phyloP scores from a whole-genome alignment of 2,329 filamentous ascomycete genomes.

The Celoporthe dispersa region DNA sequence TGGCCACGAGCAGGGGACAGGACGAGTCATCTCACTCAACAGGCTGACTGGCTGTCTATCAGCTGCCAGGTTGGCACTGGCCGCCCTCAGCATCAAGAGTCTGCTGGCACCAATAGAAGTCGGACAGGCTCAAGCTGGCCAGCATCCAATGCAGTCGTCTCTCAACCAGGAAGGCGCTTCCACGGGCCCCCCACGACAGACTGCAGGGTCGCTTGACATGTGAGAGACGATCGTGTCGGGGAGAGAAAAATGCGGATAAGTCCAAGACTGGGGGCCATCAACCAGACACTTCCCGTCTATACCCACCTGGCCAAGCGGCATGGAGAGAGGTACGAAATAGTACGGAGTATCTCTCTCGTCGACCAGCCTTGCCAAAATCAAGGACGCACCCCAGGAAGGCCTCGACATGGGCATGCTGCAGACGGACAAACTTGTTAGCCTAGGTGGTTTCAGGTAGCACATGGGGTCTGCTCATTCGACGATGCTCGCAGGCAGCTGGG shows the following conservation, averaged over 20 bases:
- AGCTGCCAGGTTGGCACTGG: neutral
- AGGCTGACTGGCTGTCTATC: neutral
- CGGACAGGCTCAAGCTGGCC: neutral
- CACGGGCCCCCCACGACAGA: neutral
- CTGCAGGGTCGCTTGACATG: neutral
- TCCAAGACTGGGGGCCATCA: neutral
- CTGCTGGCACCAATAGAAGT: neutral
- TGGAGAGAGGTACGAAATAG: neutral
- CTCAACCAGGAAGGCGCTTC: constrained; percentile 5
- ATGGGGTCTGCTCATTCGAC: neutral
- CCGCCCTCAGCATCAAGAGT: neutral
- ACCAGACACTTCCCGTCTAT: neutral
- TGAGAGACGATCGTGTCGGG: neutral
- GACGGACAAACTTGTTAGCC: constrained; percentile 1
- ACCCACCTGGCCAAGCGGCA: neutral
- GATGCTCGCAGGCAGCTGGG: neutral
- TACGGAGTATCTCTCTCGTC: neutral
- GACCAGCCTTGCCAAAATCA: neutral
- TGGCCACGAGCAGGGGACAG: neutral
- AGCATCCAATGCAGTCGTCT: neutral
- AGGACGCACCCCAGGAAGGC: neutral
- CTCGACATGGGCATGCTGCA: constrained; percentile 2
- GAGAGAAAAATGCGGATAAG: neutral
- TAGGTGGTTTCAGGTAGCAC: constrained; percentile 2
- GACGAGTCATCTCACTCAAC: neutral